These are phyloP conservation scores for Leccinum broughii DNA, from an alignment of 768 basidiomycete genomes.

Conservation along the genomic window DNA sequence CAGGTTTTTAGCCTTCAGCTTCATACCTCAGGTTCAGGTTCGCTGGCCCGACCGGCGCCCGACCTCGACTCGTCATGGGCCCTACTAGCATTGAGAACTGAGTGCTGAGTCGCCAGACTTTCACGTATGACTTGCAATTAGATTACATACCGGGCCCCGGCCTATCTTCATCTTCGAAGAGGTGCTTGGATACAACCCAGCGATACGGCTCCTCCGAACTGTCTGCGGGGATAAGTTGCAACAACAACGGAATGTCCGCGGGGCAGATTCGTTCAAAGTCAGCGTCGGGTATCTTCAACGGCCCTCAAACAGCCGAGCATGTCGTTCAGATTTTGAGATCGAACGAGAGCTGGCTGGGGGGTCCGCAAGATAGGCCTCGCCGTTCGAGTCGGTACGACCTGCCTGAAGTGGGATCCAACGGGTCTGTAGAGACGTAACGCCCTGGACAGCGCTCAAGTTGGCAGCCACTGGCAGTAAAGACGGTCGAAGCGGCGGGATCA, in stretches of 20 bases:
- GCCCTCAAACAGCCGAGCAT: conserved; percentile 7
- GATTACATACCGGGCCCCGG: neutral
- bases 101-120: neutral
- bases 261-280: neutral
- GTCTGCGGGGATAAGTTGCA: neutral
- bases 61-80: neutral
- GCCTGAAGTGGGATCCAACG: neutral
- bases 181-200: neutral
- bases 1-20: neutral
- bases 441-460: neutral
- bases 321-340: neutral
- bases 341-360: neutral
- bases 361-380: conserved; percentile 1
- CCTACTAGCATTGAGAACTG: neutral
- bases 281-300: neutral
- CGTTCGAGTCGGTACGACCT: neutral
- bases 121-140: neutral
- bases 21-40: neutral
- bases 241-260: conserved; percentile 1
- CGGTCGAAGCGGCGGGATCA: neutral
- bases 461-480: neutral
- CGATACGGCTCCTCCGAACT: neutral
- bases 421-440: neutral
- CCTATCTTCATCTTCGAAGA: neutral
- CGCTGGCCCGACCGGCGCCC: neutral